A percentile compares a stretch with the other conserved stretches of the same genome.
Conservation (phyloP, 139 green algal species). For the Penium margaritaceum region DNA sequence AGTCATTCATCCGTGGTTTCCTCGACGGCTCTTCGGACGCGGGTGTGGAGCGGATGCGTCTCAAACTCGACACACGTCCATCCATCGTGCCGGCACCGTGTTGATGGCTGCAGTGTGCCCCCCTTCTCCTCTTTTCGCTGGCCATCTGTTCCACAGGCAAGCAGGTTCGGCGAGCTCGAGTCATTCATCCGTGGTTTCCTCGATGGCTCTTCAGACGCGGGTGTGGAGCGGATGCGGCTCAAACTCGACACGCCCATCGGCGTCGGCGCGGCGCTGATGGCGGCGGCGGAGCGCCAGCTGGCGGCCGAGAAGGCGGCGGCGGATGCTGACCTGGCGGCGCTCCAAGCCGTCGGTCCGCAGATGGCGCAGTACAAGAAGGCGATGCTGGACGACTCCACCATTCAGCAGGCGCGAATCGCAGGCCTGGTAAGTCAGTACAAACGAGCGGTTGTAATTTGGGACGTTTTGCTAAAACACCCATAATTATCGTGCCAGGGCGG, state of each 20-base stretch:
- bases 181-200: constrained; percentile 72
- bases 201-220: constrained; percentile 39
- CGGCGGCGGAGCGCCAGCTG: constrained; percentile 58
- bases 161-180: constrained; percentile 46
- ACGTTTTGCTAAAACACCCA: too few relatives aligned
- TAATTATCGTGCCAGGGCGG: too few relatives aligned
- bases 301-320: constrained; percentile 43
- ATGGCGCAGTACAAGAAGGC: constrained; percentile 61
- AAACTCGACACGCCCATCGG: constrained; percentile 89
- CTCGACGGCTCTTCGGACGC: constrained; percentile 52
- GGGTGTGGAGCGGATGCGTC: constrained; percentile 67
- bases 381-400: constrained; percentile 69
- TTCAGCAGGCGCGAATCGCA: constrained; percentile 52
- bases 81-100: too few relatives aligned
- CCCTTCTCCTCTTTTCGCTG: too few relatives aligned
- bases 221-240: constrained; percentile 72
- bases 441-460: too few relatives aligned
- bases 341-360: constrained; percentile 60
- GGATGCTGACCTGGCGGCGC: constrained; percentile 50
- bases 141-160: too few relatives aligned
- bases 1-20: constrained; percentile 67
- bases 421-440: constrained; percentile 37
- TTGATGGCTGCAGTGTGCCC: too few relatives aligned
- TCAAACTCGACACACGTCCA: constrained; percentile 93
- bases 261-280: constrained; percentile 74